These are phyloP conservation scores for Oligophagozyma castellii DNA, from an alignment of 1,139 yeast genomes.

Conservation along the genomic window DNA sequence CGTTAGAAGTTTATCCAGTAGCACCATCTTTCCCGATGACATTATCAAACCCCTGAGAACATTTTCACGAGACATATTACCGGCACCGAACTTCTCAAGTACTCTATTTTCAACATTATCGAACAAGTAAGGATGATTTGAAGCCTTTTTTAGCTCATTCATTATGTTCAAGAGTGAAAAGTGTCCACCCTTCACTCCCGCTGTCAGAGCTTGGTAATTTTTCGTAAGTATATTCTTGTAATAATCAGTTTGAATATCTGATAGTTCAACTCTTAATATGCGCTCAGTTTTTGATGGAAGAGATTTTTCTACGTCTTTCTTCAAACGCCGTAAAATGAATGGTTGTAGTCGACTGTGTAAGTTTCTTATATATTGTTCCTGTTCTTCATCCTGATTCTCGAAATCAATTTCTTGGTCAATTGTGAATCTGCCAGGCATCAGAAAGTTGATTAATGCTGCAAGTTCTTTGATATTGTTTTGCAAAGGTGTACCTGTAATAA, in stretches of 20 bases:
- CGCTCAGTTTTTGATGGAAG: constrained; percentile 92
- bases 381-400: constrained; percentile 74
- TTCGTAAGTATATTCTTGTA: constrained; percentile 86
- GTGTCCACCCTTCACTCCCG: constrained; percentile 70
- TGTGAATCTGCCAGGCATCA: constrained; percentile 86
- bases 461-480: constrained; percentile 92
- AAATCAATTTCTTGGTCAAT: constrained; percentile 93
- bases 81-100: constrained; percentile 47
- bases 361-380: constrained; percentile 77
- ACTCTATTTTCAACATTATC: constrained; percentile 88
- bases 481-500: constrained; percentile 95
- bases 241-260: constrained; percentile 90
- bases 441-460: constrained; percentile 85
- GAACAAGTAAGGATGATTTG: constrained; percentile 91
- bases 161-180: constrained; percentile 78
- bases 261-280: constrained; percentile 83
- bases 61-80: constrained; percentile 54
- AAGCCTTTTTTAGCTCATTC: constrained; percentile 93
- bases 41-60: constrained; percentile 80
- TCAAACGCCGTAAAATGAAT: constrained; percentile 78
- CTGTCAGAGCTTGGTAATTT: constrained; percentile 81
- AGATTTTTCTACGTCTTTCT: constrained; percentile 94
- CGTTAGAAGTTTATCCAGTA: constrained; percentile 75
- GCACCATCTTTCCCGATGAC: constrained; percentile 98
- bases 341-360: constrained; percentile 80